Evolutionary conservation across 129 eudicot species (phyloP).

Genomic region (Centaurea solstitialis): DNA sequence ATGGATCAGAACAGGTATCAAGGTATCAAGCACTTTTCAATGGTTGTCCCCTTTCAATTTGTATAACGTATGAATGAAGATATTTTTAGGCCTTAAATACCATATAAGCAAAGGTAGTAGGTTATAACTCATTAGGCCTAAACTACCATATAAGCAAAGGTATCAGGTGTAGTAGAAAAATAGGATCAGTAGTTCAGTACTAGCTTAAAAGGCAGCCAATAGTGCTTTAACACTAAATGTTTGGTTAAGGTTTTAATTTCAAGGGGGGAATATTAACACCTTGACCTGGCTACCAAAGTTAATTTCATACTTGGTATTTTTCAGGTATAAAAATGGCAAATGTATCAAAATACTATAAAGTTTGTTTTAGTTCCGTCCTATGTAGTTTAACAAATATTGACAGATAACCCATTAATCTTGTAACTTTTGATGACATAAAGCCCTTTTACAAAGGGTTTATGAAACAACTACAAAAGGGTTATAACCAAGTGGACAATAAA

Average conservation of each 20-base stretch:
- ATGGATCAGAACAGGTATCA: background rate
- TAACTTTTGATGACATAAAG: background rate
- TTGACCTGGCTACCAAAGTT: background rate
- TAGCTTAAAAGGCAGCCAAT: background rate
- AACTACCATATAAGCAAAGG: background rate
- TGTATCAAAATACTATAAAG: background rate
- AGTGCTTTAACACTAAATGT: background rate
- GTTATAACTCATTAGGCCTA: background rate
- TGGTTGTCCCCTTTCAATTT: background rate
- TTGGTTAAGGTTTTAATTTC: background rate
- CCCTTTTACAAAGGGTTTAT: background rate
- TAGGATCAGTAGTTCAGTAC: background rate
- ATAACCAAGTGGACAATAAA: no score
- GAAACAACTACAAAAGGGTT: background rate
- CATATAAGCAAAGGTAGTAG: background rate
- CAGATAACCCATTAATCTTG: background rate
- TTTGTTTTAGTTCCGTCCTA: background rate
- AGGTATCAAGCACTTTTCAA: background rate
- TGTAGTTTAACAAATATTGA: no score
- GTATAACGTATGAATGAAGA: background rate
- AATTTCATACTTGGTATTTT: background rate
- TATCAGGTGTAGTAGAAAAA: background rate
- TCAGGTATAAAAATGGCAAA: background rate
- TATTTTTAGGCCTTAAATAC: background rate
- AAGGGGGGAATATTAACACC: background rate